phyloP scores from a whole-genome alignment of 2,329 filamentous ascomycete genomes.

The Penicillium rolfsii region DNA sequence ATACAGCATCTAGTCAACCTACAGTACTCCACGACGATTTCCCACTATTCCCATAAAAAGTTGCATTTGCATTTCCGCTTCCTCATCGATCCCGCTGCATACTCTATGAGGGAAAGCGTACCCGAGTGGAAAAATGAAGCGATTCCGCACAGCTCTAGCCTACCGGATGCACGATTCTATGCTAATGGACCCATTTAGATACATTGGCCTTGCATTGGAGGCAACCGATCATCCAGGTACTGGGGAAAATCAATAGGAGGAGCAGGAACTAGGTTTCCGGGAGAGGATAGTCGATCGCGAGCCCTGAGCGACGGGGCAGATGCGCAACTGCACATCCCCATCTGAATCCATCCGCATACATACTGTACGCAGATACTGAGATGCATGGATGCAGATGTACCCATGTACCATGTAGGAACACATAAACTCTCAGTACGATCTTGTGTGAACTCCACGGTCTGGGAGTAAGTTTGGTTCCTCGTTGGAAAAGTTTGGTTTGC shows the following conservation, averaged over 20 bases:
- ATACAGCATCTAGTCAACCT: background rate
- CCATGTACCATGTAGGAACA: slow-evolving; percentile 17
- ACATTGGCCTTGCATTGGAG: slow-evolving; percentile 31
- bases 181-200: slow-evolving; percentile 2
- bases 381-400: slow-evolving; percentile 1
- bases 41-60: too few species aligned
- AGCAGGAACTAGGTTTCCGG: background rate
- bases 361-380: too few species aligned
- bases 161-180: background rate
- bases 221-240: slow-evolving; percentile 27
- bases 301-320: background rate
- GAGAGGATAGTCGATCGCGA: background rate
- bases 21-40: background rate
- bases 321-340: slow-evolving; percentile 2
- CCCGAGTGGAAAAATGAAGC: slow-evolving; percentile 22
- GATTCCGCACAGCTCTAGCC: slow-evolving; percentile 1
- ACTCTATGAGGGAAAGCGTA: slow-evolving; percentile 20
- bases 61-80: background rate
- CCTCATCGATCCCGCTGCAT: slow-evolving; percentile 1
- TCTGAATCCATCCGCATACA: background rate
- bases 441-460: slow-evolving; percentile 24
- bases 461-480: slow-evolving; percentile 14
- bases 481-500: background rate
- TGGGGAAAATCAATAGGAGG: slow-evolving; percentile 8
- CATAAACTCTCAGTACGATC: slow-evolving; percentile 11